Evolutionary conservation across 257 asterid genomes (phyloP), one percentile per base, ranked within the genome.

Genomic region (Solanum chmielewskii): DNA sequence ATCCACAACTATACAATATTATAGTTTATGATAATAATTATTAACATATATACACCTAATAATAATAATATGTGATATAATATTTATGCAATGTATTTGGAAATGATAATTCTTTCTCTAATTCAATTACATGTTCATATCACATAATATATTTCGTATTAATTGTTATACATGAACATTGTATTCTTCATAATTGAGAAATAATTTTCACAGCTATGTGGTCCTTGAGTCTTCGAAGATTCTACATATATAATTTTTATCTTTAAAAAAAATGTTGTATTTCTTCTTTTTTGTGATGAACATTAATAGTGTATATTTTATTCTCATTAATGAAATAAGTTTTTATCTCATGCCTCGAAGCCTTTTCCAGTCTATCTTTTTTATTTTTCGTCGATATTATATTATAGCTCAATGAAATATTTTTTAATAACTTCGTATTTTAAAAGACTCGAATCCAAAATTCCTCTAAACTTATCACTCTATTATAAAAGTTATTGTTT

Each of bases 351-450:
- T 76, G 83, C 83, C 7, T 76, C 35, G 13, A 76, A 76, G 37
- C 83, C 59, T 37, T 77, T 25, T 77, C 23, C 2, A 4, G 14
- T 77, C 83, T 33, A 42, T 11, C 5, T 62, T 4, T 62, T 62
- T 15, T 2, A 9, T 33, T 33, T 33, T 33, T 33, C 1, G 5
- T 62, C 7, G 12, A 10, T 23, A 5, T 62, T 5, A 62, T 11
- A 62, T 62, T 62, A 7, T 1, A 62, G 3, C 3, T 23, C 3
- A 1, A 62, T 62, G 4, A 62, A 62, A n/a, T 0, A 1, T 5
- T 62, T 2, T n/a, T 7, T 4, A 11, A n/a, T 3, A 2, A 11
- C 16, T 62, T 0, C 0, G 0, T n/a, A n/a, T 5, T n/a, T 1
- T 2, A 0, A 6, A 4, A 23, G 7, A 62, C 70, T n/a, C 31